Conservation (phyloP, 176 grass and related monocot species). For the Rhynchospora pubera region DNA sequence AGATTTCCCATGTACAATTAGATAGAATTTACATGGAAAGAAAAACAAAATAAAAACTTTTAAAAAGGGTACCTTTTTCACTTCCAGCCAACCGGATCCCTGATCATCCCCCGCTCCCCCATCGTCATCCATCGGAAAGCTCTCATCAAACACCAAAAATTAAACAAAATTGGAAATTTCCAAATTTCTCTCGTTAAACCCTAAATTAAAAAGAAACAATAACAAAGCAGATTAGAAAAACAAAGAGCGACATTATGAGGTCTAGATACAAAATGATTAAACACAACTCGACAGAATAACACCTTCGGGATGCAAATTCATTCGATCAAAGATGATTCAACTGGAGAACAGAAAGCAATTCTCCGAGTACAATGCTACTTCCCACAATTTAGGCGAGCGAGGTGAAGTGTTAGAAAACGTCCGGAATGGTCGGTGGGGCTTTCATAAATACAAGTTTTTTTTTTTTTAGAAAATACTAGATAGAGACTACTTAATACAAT, state of each 20-base stretch:
- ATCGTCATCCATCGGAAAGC: slow-evolving; percentile 46
- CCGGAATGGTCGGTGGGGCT: not conserved
- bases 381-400: not conserved
- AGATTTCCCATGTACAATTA: not conserved
- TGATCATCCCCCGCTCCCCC: slow-evolving; percentile 49
- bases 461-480: too few relatives aligned
- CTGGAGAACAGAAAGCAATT: not conserved
- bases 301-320: not conserved
- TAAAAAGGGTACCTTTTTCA: slow-evolving; percentile 58
- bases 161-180: not conserved
- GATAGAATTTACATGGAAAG: not conserved
- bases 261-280: not conserved
- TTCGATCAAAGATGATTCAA: not conserved
- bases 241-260: not conserved
- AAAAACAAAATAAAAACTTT: not conserved
- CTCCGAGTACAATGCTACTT: not conserved
- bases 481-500: too few relatives aligned
- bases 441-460: too few relatives aligned
- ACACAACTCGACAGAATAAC: not conserved
- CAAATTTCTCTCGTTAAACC: not conserved
- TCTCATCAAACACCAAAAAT: not conserved
- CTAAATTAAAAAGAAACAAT: not conserved
- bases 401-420: not conserved
- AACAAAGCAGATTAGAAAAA: not conserved
- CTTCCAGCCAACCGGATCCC: slow-evolving; percentile 90